Evolutionary conservation across 306 rosid species (phyloP).

Genomic region (Chamaecrista fasciculata): DNA sequence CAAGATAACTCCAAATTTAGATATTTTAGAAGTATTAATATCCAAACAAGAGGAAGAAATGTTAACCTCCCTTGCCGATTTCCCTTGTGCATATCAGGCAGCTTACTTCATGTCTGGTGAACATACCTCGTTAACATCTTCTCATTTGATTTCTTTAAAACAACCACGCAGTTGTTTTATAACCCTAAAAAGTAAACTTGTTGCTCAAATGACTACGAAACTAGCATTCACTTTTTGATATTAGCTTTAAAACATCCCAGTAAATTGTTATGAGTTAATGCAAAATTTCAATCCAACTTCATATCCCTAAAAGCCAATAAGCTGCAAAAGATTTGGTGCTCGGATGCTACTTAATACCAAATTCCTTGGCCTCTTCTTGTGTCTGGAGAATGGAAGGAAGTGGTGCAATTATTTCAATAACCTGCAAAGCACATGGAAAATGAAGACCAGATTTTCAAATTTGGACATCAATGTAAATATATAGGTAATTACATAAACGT

Average conservation of each 20-base stretch:
- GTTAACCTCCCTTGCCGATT: no score
- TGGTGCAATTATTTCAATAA: slow-evolving; percentile 55
- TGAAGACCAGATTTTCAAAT: background rate
- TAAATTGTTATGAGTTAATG: background rate
- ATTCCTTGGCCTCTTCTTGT: slow-evolving; percentile 25
- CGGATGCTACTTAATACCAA: background rate
- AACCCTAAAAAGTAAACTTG: background rate
- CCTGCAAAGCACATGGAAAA: slow-evolving; percentile 37
- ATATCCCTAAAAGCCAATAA: no score
- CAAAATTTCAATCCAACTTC: background rate
- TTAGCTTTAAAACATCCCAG: no score
- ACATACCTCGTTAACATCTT: background rate
- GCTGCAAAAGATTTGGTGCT: background rate
- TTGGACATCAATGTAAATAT: background rate
- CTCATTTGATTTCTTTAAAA: background rate
- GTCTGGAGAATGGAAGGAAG: slow-evolving; percentile 58
- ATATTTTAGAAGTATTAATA: no score
- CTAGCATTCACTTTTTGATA: background rate
- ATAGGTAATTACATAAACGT: background rate
- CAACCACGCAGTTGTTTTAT: background rate
- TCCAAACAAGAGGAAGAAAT: no score
- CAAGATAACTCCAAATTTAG: no score
- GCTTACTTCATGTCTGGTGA: background rate
- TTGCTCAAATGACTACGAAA: background rate
- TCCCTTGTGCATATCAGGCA: no score